Conservation (phyloP, 306 rosid genomes). For the cucumber (Cucumis sativus) region Cucumber_9930_V3 NC_026655.2:30484501-30485000, state of each 20-base stretch:
- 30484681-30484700: conserved; percentile 75
- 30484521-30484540: conserved; percentile 27
- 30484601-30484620: conserved; percentile 41
- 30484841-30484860: conserved; percentile 65
- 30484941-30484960: conserved; percentile 64
- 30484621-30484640: conserved; percentile 49
- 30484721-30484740: conserved; percentile 15
- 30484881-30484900: conserved; percentile 76
- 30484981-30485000: conserved; percentile 59
- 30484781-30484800: conserved; percentile 33
- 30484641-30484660: conserved; percentile 58
- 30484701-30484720: conserved; percentile 79
- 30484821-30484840: conserved; percentile 54
- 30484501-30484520: conserved; percentile 24
- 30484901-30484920: conserved; percentile 39
- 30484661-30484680: conserved; percentile 42
- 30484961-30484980: conserved; percentile 47
- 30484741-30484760: conserved; percentile 22
- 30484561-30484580: conserved; percentile 36
- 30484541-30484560: conserved; percentile 55
- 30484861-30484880: conserved; percentile 66
- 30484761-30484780: conserved; percentile 24
- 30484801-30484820: conserved; percentile 44
- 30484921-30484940: conserved; percentile 46
- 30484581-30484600: conserved; percentile 67